Percentiles rank a stretch among this genome's conserved stretches.
Conservation (phyloP, 2,329 filamentous ascomycete genomes). For the Xylariaceae sp. region DNA sequence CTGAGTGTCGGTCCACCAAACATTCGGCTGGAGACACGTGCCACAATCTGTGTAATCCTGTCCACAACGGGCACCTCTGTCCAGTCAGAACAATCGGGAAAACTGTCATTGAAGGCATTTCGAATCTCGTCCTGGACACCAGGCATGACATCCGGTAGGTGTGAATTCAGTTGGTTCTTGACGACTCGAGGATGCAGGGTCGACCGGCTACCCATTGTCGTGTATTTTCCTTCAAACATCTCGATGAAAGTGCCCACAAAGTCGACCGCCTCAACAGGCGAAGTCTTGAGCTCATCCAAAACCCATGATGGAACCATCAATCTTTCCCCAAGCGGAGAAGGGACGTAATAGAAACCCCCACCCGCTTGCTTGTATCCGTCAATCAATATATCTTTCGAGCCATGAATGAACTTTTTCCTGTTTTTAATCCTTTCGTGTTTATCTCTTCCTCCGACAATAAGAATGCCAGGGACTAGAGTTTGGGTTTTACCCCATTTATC, state of each 20-base stretch:
- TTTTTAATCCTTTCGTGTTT: slow-evolving; percentile 5
- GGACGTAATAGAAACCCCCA: slow-evolving; percentile 24
- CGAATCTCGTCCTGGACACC: slow-evolving; percentile 24
- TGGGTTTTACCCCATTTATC: background rate
- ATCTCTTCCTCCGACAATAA: slow-evolving; percentile 8
- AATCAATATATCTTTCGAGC: slow-evolving; percentile 7
- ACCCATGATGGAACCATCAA: slow-evolving; percentile 29
- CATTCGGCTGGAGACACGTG: slow-evolving; percentile 30
- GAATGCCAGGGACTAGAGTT: slow-evolving; percentile 9
- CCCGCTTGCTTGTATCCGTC: slow-evolving; percentile 6
- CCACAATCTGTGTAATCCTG: slow-evolving; percentile 26
- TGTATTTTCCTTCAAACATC: slow-evolving; percentile 36
- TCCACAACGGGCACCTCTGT: slow-evolving; percentile 24
- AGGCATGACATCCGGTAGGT: slow-evolving; percentile 21
- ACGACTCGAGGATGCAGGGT: slow-evolving; percentile 29
- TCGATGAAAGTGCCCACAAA: slow-evolving; percentile 18
- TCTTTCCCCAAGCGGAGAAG: slow-evolving; percentile 26
- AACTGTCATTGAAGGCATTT: slow-evolving; percentile 20
- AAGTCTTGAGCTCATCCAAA: slow-evolving; percentile 28
- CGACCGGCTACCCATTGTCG: slow-evolving; percentile 29
- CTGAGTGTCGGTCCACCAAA: slow-evolving; percentile 18
- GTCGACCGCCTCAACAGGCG: slow-evolving; percentile 26
- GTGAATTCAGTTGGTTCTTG: slow-evolving; percentile 25
- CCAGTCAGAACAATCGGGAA: slow-evolving; percentile 24
- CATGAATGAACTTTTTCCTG: slow-evolving; percentile 6